Conservation (phyloP, 345 rosid genomes). For the Syzygium grande region DNA sequence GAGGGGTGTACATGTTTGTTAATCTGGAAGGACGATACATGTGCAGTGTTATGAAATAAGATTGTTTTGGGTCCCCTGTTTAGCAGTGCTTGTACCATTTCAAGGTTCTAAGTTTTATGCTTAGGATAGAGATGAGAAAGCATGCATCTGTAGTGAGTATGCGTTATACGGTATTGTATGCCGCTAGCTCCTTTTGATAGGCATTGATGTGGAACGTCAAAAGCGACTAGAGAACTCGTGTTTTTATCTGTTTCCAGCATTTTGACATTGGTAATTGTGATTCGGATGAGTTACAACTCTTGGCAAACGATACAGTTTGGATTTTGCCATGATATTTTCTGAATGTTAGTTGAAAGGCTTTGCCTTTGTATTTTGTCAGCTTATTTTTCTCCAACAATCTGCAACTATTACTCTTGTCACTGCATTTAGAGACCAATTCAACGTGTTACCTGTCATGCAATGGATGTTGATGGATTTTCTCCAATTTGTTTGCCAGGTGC, state of each 20-base stretch:
- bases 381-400: background rate
- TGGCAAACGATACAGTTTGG: background rate
- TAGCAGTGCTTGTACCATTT: background rate
- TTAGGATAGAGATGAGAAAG: background rate
- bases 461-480: background rate
- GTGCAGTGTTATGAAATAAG: background rate
- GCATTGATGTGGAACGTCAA: background rate
- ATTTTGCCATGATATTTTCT: background rate
- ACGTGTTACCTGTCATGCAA: background rate
- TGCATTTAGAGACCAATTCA: background rate
- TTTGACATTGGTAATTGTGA: background rate
- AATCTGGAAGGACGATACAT: background rate
- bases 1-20: background rate
- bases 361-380: background rate
- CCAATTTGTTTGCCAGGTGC: slow-evolving; percentile 31
- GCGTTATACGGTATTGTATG: background rate
- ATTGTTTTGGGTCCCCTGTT: background rate
- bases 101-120: background rate
- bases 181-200: background rate
- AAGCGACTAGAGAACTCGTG: background rate
- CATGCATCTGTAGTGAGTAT: background rate
- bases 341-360: background rate
- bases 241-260: background rate
- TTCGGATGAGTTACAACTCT: background rate
- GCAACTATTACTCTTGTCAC: background rate